Conservation (phyloP, 1,139 yeast genomes). For the Blastobotrys buckinghamii region DNA sequence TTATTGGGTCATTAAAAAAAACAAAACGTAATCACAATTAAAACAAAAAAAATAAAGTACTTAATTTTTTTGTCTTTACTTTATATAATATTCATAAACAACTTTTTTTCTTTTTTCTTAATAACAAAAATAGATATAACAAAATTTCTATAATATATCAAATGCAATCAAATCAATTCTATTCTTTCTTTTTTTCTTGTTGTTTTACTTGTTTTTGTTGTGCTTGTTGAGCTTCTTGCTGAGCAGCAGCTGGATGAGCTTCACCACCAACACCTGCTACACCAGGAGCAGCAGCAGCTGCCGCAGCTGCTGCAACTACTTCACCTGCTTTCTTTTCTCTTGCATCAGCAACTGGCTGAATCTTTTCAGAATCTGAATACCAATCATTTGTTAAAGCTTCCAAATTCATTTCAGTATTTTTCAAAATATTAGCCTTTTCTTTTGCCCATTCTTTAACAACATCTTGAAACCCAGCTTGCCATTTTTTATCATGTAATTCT, state of each 20-base stretch:
- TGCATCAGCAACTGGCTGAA: constrained; percentile 3
- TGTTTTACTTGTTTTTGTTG: neutral
- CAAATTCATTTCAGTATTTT: constrained; percentile 57
- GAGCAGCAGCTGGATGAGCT: neutral
- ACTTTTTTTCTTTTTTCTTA: no score
- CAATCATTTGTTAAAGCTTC: constrained; percentile 18
- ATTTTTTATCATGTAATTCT: constrained; percentile 66
- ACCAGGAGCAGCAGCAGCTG: neutral
- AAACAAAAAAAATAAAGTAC: no score
- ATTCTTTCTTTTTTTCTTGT: constrained; percentile 1
- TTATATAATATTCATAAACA: no score
- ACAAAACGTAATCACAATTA: no score
- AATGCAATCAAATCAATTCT: no score
- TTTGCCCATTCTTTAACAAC: constrained; percentile 61
- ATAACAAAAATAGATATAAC: no score
- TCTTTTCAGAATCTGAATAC: constrained; percentile 17
- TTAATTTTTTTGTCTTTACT: no score
- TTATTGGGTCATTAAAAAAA: no score
- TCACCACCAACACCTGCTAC: constrained; percentile 2
- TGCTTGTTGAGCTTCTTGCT: neutral
- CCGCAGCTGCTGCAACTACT: neutral
- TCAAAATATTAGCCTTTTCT: constrained; percentile 61
- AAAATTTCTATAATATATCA: no score
- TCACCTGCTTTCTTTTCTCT: neutral
- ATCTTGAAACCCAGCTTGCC: constrained; percentile 73